A percentile compares a stretch with the other conserved stretches of the same genome.
Evolutionary conservation across 495 filamentous ascomycete species (phyloP).

Genomic region (Aspergillus indologenus): DNA sequence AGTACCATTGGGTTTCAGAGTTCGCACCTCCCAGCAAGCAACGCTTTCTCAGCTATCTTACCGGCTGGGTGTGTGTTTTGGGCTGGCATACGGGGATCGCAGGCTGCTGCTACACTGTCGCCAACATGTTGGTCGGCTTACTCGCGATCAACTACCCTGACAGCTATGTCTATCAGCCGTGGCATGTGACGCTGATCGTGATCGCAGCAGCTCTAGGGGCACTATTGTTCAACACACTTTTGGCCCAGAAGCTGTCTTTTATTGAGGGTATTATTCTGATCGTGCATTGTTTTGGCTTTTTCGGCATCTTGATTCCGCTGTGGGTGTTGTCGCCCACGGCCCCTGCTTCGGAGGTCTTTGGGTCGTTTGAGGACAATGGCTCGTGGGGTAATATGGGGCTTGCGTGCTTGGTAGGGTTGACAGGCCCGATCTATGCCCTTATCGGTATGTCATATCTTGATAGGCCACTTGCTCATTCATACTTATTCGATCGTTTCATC

Average conservation of each 20-base stretch:
- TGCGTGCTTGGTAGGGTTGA: constrained; percentile 44
- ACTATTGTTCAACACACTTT: constrained; percentile 40
- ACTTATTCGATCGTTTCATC: background rate
- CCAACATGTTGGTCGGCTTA: constrained; percentile 28
- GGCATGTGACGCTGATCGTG: constrained; percentile 43
- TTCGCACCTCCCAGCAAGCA: constrained; percentile 38
- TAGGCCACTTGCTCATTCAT: too few relatives aligned
- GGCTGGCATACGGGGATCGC: constrained; percentile 27
- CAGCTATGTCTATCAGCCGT: constrained; percentile 29
- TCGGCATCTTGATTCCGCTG: constrained; percentile 39
- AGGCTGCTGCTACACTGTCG: constrained; percentile 37
- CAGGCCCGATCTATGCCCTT: constrained; percentile 42
- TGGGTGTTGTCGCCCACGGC: constrained; percentile 42
- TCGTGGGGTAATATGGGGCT: constrained; percentile 42
- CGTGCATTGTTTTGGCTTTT: constrained; percentile 39
- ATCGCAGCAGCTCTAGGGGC: constrained; percentile 37
- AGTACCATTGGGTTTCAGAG: constrained; percentile 55
- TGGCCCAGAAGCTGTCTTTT: constrained; percentile 36
- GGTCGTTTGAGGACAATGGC: constrained; percentile 44
- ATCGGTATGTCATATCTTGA: constrained; percentile 25
- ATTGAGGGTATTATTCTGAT: constrained; percentile 39
- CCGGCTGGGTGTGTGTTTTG: constrained; percentile 23
- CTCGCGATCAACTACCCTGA: constrained; percentile 44
- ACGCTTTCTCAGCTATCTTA: constrained; percentile 47
- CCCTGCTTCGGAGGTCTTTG: constrained; percentile 41